Base-by-base conservation (phyloP, 306 rosid genomes). In the Medicago arabica region DNA sequence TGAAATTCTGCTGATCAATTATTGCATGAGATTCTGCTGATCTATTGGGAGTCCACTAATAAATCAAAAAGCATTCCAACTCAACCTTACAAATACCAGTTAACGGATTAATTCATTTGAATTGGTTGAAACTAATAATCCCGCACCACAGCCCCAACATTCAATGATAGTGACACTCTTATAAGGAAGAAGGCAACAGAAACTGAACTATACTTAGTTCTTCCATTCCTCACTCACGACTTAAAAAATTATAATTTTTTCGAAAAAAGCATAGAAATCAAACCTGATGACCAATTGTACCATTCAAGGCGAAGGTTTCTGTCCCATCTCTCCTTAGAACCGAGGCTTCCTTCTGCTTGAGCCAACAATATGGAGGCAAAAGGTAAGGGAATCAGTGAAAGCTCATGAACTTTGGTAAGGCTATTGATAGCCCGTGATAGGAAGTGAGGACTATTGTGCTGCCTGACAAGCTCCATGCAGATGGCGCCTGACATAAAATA, bases 211-310 rank as follows among this genome's bases (percentile, higher is more conserved):
- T 8, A 57, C 21, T 67, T 55, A 57, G 47, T 28, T 55, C 65
- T 79, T 65, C 36, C 54, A 25, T 41, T 72, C 58, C 58, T 67
- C 74, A 55, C 23, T 23, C 28, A 1, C 28, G 3, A 41, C 40
- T 67, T 36, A 25, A 7, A 49, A 70, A 44, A 79, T 6, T 9
- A 61, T 9, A 14, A 38, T 53, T 72, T 54, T 71, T 34, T n/a
- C n/a, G 73, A 31, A 38, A 54, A 65, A 46, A 71, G 75, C 18
- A 66, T 15, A 38, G 76, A 70, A 36, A 82, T 72, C 95, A 74
- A 85, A 93, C 98, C 98, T 90, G 96, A 87, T 21, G 98, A 91
- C 98, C 97, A 94, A 69, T 87, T 77, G 67, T 51, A 61, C 98
- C 98, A 94, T 85, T 94, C 98, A 16, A 80, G 82, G 75, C 84